Evolutionary conservation across 2,329 filamentous ascomycete species (phyloP), one percentile per base, ranked within the genome.

Genomic region (Microdochium paspali): DNA sequence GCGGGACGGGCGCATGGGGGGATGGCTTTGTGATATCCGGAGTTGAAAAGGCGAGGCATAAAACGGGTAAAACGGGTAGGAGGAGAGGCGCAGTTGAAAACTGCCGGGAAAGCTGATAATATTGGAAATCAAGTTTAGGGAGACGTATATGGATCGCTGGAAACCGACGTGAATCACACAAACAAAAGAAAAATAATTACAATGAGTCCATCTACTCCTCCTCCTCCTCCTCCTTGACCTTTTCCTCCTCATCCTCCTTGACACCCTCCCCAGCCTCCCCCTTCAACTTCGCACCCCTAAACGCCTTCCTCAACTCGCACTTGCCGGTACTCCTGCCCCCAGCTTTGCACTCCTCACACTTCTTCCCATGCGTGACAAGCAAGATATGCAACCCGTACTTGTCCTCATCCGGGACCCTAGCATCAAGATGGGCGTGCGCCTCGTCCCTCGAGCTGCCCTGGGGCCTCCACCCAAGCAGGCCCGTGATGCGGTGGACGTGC

Each of bases 311-410:
- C 46, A 73, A 47, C 57, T 65, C 65, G 48, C 71, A 73, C 26
- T 58, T 61, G 0, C 70, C 67, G 2, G 54, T 12, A 20, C 46
- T 64, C 60, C 62, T 68, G 18, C 68, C 70, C 0, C 70, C 69
- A 0, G 71, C 71, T 50, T 58, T 65, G 51, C 73, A 77, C 53
- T 72, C 70, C 0, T 52, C 58, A 45, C 73, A 77, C 0, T 49
- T 54, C 53, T 68, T 67, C 0, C 73, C 73, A 44, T 76, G 74
- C 35, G 59, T 63, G 32, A 77, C 68, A 26, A 77, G 50, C 35
- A 77, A 58, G 6, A 76, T 64, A 46, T 77, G 74, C 25, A 77
- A 54, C 1, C 66, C 63, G 47, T 76, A 77, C 58, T 77, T 77
- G 15, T 72, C 64, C 47, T 67, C 65, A 31, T 70, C 67, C 0